These are phyloP conservation scores for Tetraselmis chui DNA, from an alignment of 139 green algal genomes.

Conservation along the genomic window DNA sequence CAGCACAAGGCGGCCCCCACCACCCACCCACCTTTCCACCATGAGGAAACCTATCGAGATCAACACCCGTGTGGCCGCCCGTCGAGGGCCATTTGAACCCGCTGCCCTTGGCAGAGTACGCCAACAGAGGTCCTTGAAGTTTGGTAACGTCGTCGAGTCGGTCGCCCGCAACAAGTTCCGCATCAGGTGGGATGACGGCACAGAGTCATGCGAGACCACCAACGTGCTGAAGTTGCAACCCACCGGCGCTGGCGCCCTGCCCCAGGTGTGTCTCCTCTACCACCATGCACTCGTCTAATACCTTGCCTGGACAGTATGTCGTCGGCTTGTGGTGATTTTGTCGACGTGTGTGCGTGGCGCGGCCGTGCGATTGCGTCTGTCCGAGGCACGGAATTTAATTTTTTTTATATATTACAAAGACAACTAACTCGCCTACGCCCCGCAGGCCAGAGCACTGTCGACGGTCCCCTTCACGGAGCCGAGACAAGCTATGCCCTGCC, in stretches of 20 bases:
- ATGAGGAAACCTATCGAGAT: neutral
- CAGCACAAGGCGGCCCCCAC: neutral
- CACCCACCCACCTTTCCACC: neutral
- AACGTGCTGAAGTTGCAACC: neutral
- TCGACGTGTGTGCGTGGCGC: neutral
- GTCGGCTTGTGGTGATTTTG: neutral
- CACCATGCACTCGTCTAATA: neutral
- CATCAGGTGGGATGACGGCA: neutral
- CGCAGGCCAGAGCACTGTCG: neutral
- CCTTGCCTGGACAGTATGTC: neutral
- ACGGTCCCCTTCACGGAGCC: neutral
- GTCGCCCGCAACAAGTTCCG: neutral
- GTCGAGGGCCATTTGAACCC: neutral
- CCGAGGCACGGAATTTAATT: neutral
- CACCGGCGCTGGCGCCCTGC: neutral
- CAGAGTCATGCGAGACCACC: neutral
- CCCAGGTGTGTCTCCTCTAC: neutral
- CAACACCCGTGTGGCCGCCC: neutral
- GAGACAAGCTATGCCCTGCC: neutral
- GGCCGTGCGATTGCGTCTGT: neutral
- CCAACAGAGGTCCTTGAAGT: neutral
- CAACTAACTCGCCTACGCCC: neutral
- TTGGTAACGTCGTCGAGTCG: neutral
- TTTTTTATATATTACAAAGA: neutral
- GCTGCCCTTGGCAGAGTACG: neutral